A percentile compares a stretch with the other conserved stretches of the same genome.
Evolutionary conservation across 768 basidiomycete species (phyloP).

Genomic region (Tremella yokohamensis): DNA sequence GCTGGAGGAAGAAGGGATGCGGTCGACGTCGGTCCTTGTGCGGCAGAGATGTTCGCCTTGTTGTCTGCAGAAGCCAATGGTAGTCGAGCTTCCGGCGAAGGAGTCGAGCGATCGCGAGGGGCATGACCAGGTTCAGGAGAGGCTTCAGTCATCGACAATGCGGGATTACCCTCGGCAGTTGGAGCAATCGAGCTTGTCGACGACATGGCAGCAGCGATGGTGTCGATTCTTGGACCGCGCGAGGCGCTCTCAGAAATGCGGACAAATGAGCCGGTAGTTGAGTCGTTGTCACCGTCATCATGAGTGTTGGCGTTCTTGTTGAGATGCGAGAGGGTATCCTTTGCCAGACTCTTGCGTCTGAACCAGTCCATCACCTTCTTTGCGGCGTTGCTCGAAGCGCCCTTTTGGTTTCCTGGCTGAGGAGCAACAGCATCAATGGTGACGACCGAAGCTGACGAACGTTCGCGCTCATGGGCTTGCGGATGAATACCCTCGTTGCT

Average conservation of each 20-base stretch:
- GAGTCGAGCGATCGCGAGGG: neutral
- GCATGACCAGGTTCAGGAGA: conserved; percentile 17
- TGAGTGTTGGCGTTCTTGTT: neutral
- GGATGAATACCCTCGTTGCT: conserved; percentile 34
- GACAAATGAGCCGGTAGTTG: conserved; percentile 34
- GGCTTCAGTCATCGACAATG: conserved; percentile 11
- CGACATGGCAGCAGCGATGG: conserved; percentile 25
- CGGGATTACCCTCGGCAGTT: conserved; percentile 21
- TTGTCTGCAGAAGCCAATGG: conserved; percentile 21
- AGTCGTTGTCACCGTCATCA: conserved; percentile 14
- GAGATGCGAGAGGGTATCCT: conserved; percentile 26
- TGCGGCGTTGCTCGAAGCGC: conserved; percentile 56
- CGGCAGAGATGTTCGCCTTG: conserved; percentile 25
- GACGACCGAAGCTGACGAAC: conserved; percentile 54
- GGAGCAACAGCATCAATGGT: conserved; percentile 38
- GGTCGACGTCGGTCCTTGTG: conserved; percentile 12
- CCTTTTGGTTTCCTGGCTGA: conserved; percentile 22
- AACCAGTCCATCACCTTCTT: conserved; percentile 99
- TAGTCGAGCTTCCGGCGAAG: conserved; percentile 4
- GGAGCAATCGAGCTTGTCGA: conserved; percentile 30
- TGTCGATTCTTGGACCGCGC: conserved; percentile 7
- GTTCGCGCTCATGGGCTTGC: conserved; percentile 59
- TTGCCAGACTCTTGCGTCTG: conserved; percentile 54
- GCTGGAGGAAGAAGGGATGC: conserved; percentile 22
- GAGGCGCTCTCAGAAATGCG: conserved; percentile 19